Conservation (phyloP, 495 filamentous ascomycete species). For the Aspergillus sclerotiicarbonarius region DNA sequence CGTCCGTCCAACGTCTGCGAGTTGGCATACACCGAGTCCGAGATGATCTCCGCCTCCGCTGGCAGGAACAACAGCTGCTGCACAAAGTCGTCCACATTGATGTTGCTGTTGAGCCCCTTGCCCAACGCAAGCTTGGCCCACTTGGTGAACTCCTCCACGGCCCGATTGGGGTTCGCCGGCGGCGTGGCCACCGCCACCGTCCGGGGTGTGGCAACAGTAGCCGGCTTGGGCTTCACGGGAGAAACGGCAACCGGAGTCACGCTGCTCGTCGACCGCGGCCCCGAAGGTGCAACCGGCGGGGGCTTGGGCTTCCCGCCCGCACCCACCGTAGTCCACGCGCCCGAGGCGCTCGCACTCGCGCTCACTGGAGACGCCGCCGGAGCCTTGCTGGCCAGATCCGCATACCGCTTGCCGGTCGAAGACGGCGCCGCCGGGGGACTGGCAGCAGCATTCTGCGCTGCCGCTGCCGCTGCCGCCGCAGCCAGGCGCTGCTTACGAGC, state of each 20-base stretch:
- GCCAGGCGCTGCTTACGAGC: conserved; percentile 71
- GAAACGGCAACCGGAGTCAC: conserved; percentile 39
- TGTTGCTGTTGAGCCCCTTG: conserved; percentile 57
- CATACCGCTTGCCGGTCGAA: conserved; percentile 81
- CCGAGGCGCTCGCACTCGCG: conserved; percentile 29
- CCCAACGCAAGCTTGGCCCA: conserved; percentile 79
- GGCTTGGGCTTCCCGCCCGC: conserved; percentile 87
- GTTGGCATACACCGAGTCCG: conserved; percentile 81
- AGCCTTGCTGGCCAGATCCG: conserved; percentile 86
- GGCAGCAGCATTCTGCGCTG: conserved; percentile 35
- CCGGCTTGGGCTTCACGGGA: conserved; percentile 42
- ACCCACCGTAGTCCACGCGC: conserved; percentile 96
- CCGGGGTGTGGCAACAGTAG: conserved; percentile 31
- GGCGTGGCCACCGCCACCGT: conserved; percentile 36
- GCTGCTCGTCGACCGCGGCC: conserved; percentile 57
- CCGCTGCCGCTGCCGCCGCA: conserved; percentile 54
- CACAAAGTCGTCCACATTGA: conserved; percentile 76
- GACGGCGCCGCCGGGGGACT: conserved; percentile 48
- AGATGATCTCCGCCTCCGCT: conserved; percentile 73
- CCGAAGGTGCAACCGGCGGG: conserved; percentile 54
- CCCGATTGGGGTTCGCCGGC: conserved; percentile 51
- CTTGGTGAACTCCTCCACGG: conserved; percentile 86
- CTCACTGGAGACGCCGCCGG: conserved; percentile 39
- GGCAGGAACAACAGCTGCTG: conserved; percentile 71
- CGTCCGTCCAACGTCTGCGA: conserved; percentile 85